Evolutionary conservation across 2,329 filamentous ascomycete species (phyloP).

Genomic region (Diplodia intermedia): DNA sequence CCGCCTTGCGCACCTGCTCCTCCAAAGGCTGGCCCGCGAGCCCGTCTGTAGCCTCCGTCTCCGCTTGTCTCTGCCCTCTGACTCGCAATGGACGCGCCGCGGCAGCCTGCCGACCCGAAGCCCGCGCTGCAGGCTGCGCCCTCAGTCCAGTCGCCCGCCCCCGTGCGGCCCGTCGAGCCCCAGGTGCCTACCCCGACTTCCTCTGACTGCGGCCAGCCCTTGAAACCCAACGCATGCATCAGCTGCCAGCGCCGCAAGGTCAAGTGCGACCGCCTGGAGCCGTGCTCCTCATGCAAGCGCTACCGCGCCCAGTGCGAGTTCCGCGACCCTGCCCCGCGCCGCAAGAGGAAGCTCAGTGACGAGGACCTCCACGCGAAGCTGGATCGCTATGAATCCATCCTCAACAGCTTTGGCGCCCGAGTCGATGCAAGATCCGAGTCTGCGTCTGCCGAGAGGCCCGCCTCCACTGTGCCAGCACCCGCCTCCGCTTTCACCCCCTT

Average conservation of each 20-base stretch:
- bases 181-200: constrained; percentile 12
- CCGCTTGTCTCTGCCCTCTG: not conserved
- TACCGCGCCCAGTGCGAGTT: constrained; percentile 44
- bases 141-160: not conserved
- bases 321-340: constrained; percentile 44
- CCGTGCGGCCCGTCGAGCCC: not conserved
- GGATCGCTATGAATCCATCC: constrained; percentile 42
- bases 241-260: constrained; percentile 47
- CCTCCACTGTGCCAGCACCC: constrained; percentile 5
- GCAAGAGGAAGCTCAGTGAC: constrained; percentile 40
- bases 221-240: constrained; percentile 45
- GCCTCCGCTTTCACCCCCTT: constrained; percentile 29
- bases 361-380: constrained; percentile 40
- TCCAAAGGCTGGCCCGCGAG: not conserved
- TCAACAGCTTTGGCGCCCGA: constrained; percentile 42
- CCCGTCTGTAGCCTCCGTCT: not conserved
- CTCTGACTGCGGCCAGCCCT: constrained; percentile 21
- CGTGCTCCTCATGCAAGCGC: constrained; percentile 44
- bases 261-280: constrained; percentile 44
- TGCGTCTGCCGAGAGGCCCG: constrained; percentile 4
- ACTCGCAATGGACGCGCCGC: not conserved
- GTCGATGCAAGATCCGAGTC: constrained; percentile 38
- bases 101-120: constrained; percentile 6
- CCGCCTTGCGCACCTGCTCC: not conserved
- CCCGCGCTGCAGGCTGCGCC: not conserved